A percentile compares a stretch with the other conserved stretches of the same genome.
Evolutionary conservation across 345 rosid genomes (phyloP).

Genomic region (Syzygium jambos): DNA sequence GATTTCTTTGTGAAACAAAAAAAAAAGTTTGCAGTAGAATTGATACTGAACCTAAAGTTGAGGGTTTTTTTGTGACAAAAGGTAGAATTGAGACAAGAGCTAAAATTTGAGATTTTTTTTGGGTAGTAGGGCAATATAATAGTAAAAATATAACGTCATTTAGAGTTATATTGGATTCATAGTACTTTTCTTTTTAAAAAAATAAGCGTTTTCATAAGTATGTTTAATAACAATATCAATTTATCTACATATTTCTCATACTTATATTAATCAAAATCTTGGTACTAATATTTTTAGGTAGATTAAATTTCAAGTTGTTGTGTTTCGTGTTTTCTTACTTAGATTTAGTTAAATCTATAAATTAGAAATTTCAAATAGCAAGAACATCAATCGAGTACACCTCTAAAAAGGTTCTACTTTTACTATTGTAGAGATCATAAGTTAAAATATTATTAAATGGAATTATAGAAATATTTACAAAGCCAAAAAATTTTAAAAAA

Average conservation of each 20-base stretch:
- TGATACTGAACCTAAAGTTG: too few relatives aligned
- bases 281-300: background rate
- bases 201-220: background rate
- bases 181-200: background rate
- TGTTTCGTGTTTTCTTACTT: background rate
- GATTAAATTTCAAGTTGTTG: background rate
- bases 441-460: background rate
- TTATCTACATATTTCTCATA: background rate
- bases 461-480: background rate
- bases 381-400: background rate
- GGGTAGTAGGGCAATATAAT: background rate
- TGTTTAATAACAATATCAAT: background rate
- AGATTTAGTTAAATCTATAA: background rate
- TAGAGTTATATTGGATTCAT: background rate
- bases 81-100: too few relatives aligned
- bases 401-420: background rate
- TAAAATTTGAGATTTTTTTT: too few relatives aligned
- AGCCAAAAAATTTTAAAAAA: background rate
- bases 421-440: background rate
- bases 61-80: too few relatives aligned
- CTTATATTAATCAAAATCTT: background rate
- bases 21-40: too few relatives aligned
- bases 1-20: too few relatives aligned
- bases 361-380: background rate
- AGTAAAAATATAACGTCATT: background rate